Conservation (phyloP, 139 green algal genomes). For the Chlamydomonas applanata region DNA sequence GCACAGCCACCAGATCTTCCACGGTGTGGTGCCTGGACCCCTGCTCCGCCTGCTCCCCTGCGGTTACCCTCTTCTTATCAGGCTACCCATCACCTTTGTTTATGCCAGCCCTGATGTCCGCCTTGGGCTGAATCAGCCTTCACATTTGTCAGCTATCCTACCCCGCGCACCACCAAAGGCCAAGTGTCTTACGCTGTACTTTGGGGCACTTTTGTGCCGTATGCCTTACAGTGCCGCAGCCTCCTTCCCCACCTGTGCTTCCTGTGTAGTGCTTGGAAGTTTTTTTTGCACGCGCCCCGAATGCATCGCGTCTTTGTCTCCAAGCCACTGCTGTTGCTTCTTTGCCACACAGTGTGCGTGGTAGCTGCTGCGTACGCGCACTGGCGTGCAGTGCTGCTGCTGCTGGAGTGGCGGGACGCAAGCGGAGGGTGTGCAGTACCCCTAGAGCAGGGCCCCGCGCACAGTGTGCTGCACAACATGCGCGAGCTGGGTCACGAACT, state of each 20-base stretch:
- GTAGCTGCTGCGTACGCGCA: slow-evolving; percentile 51
- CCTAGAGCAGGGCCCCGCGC: neutral
- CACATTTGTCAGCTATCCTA: no score
- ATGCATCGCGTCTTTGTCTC: no score
- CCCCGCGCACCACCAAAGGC: no score
- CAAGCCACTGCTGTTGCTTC: no score
- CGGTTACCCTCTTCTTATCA: neutral
- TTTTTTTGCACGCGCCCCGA: no score
- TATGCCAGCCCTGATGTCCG: no score
- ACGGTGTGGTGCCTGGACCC: slow-evolving; percentile 42
- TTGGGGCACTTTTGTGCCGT: no score
- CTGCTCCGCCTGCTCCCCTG: slow-evolving; percentile 55
- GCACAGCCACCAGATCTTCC: slow-evolving; percentile 95
- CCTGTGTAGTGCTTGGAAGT: no score
- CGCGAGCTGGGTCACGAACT: slow-evolving; percentile 11
- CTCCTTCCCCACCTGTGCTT: no score
- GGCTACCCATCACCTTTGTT: neutral
- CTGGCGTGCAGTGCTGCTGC: slow-evolving; percentile 45
- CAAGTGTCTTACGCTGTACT: no score
- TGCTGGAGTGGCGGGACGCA: slow-evolving; percentile 75
- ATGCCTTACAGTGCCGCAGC: no score
- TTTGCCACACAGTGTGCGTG: slow-evolving; percentile 24
- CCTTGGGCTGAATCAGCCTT: no score
- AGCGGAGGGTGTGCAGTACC: slow-evolving; percentile 57
- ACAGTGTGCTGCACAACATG: slow-evolving; percentile 7